phyloP scores from a whole-genome alignment of 495 filamentous ascomycete species.

The Penicillium cosmopolitanum region DNA sequence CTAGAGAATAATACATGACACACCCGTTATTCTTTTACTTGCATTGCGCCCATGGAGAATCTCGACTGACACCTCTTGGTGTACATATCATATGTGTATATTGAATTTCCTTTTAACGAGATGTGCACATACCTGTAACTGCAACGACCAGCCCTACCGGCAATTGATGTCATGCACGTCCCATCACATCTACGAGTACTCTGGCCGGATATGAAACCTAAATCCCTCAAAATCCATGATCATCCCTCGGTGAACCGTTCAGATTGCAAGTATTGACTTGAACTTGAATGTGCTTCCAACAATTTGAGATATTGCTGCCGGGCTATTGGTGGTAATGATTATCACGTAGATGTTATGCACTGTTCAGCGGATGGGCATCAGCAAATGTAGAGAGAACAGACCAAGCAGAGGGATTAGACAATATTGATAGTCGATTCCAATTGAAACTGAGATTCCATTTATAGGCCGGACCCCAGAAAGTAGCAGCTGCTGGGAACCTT shows the following conservation, averaged over 20 bases:
- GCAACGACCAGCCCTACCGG: conserved; percentile 3
- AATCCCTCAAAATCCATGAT: background rate
- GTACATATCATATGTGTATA: background rate
- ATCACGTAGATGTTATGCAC: no score
- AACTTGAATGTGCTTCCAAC: background rate
- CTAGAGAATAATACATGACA: conserved; percentile 49
- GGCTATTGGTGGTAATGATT: background rate
- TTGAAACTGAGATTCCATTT: background rate
- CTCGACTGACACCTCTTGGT: background rate
- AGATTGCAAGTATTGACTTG: background rate
- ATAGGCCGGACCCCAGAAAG: background rate
- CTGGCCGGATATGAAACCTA: conserved; percentile 4
- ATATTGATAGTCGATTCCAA: background rate
- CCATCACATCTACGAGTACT: conserved; percentile 11
- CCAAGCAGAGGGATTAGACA: background rate
- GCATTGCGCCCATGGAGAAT: background rate
- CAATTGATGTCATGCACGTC: conserved; percentile 11
- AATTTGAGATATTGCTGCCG: background rate
- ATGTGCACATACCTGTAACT: background rate
- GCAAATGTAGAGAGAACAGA: no score
- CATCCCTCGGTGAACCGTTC: background rate
- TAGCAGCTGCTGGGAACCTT: background rate
- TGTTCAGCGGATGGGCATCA: no score
- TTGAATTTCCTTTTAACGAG: background rate
- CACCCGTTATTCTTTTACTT: conserved; percentile 15